Base-by-base conservation (phyloP, 768 basidiomycete species). In the Artomyces pyxidatus region DNA sequence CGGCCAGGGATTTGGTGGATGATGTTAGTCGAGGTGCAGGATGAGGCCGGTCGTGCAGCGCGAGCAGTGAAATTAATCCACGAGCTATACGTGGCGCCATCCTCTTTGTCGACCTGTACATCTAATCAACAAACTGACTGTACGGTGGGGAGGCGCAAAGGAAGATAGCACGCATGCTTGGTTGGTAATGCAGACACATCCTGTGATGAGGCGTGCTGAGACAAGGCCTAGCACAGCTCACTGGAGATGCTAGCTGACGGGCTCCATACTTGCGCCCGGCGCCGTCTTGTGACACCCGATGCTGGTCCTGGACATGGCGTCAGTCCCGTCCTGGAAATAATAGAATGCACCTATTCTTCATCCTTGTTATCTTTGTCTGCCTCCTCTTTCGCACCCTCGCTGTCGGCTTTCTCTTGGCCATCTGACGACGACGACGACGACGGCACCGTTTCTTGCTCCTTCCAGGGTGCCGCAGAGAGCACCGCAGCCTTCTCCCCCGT, bases 291-390 rank as follows among this genome's bases (percentile, higher is more conserved):
- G n/a, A n/a, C n/a, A n/a, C n/a, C n/a, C 26, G 16, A 37, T 49
- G 3, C 28, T 42, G 39, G 16, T 55, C 56, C 56, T 55, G 40
- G 16, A 10, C 22, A 6, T 7, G 7, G 27, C 32, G 4, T 50
- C 30, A 55, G 40, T 26, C 8, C 25, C 8, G 14, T 5, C 3
- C 32, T 14, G 17, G 23, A 9, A 4, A 10, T n/a, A 23, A 28
- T 9, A 14, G 4, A n/a, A 48, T 68, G 64, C 56, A 63, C 67
- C 50, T 67, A 61, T 53, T 48, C 59, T 27, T 54, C 52, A 48
- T 60, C 59, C 37, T 62, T 63, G 19, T 61, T 59, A 6, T 61
- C 63, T 1, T 55, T 53, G 17, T 54, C 58, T 17, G 26, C 45
- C 10, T 48, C 47, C 9, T 37, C 55, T 17, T 51, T 45, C 2